phyloP scores from a whole-genome alignment of 208 protist genomes.

The Hexamita inflata region DNA sequence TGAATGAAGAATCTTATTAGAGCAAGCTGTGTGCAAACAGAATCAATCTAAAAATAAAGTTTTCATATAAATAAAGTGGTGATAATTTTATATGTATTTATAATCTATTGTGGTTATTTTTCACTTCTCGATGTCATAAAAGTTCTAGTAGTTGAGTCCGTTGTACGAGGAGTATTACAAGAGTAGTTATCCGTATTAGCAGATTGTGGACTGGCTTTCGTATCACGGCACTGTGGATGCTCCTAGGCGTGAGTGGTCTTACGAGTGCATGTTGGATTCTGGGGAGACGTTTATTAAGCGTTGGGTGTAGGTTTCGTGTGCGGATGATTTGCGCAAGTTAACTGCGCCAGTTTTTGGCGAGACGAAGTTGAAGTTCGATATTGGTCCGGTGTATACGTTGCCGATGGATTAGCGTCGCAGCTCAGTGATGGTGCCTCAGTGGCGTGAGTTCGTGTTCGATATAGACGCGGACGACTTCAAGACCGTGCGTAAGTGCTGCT shows the following conservation, averaged over 20 bases:
- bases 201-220: background rate
- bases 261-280: background rate
- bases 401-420: background rate
- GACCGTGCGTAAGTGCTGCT: background rate
- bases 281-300: constrained; percentile 10
- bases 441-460: constrained; percentile 25
- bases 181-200: background rate
- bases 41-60: too few species aligned
- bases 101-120: too few species aligned
- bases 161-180: constrained; percentile 17
- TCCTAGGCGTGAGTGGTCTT: constrained; percentile 6
- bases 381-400: constrained; percentile 4
- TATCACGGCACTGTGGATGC: background rate
- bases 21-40: too few species aligned
- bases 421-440: background rate
- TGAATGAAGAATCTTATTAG: too few species aligned
- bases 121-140: too few species aligned
- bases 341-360: background rate
- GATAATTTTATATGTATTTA: too few species aligned
- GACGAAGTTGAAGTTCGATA: constrained; percentile 20
- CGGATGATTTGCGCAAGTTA: background rate
- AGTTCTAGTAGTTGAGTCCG: background rate
- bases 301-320: background rate
- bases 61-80: too few species aligned
- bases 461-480: constrained; percentile 15